A percentile compares a stretch with the other conserved stretches of the same genome.
These are phyloP conservation scores for Rubia yunnanensis DNA, from an alignment of 257 asterid genomes.

Conservation along the genomic window DNA sequence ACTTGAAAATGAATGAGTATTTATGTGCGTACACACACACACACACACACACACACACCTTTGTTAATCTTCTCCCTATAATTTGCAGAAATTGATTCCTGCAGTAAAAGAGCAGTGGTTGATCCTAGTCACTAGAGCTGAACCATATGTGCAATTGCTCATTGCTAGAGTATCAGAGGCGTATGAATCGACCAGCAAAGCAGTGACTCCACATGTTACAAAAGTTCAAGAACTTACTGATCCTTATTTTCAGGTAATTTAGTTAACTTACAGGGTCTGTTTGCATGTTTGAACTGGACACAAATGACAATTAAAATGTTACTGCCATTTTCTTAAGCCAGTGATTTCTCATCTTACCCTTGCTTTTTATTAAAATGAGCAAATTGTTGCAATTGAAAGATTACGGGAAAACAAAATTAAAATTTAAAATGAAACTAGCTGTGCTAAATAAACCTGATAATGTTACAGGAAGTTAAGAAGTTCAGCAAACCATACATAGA, in stretches of 20 bases:
- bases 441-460: conserved; percentile 16
- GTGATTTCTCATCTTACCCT: neutral
- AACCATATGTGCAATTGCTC: conserved; percentile 62
- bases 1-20: no score
- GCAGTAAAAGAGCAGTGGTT: conserved; percentile 71
- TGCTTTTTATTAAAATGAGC: neutral
- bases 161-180: conserved; percentile 48
- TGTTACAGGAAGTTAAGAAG: conserved; percentile 59
- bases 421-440: neutral
- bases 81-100: conserved; percentile 69
- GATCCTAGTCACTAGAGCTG: conserved; percentile 42
- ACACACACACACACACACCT: neutral
- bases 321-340: neutral
- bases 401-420: neutral
- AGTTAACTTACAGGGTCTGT: conserved; percentile 3
- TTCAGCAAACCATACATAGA: conserved; percentile 72
- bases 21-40: neutral
- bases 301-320: neutral
- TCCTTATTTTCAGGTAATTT: conserved; percentile 70
- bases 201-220: conserved; percentile 56
- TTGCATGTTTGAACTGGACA: neutral
- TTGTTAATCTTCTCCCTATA: conserved; percentile 5
- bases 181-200: conserved; percentile 47
- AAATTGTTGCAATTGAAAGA: neutral
- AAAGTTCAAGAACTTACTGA: conserved; percentile 58